These are phyloP conservation scores for Euphorbia lathyris DNA, from an alignment of 345 rosid species.

Conservation along the genomic window DNA sequence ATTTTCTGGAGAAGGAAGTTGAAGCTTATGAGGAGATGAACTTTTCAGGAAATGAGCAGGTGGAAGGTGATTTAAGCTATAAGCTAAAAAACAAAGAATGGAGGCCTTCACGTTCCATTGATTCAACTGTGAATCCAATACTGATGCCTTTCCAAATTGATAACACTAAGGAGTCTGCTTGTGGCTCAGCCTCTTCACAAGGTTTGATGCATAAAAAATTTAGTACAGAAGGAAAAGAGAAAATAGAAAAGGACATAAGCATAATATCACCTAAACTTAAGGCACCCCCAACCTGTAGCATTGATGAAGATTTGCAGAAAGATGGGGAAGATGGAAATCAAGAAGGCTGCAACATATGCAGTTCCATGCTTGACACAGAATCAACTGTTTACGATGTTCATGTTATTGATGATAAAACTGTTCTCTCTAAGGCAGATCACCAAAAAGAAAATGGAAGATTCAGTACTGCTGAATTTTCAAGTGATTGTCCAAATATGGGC, in stretches of 20 bases:
- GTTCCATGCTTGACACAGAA: slow-evolving; percentile 30
- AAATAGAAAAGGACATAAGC: slow-evolving; percentile 10
- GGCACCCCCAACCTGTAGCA: slow-evolving; percentile 6
- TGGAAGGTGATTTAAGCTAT: slow-evolving; percentile 10
- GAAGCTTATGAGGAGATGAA: slow-evolving; percentile 22
- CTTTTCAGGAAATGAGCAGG: slow-evolving; percentile 10
- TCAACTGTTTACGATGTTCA: slow-evolving; percentile 42
- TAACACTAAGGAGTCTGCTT: slow-evolving; percentile 15
- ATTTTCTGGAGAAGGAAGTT: slow-evolving; percentile 28
- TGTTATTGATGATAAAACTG: slow-evolving; percentile 23
- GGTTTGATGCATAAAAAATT: neutral
- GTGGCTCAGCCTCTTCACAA: slow-evolving; percentile 9
- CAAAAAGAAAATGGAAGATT: slow-evolving; percentile 6
- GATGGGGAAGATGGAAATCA: slow-evolving; percentile 9
- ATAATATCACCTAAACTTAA: slow-evolving; percentile 19
- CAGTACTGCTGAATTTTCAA: slow-evolving; percentile 7
- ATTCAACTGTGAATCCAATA: slow-evolving; percentile 22
- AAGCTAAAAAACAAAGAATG: slow-evolving; percentile 14
- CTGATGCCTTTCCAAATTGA: slow-evolving; percentile 14
- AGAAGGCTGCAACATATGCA: neutral
- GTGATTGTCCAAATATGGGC: slow-evolving; percentile 22
- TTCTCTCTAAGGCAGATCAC: slow-evolving; percentile 8
- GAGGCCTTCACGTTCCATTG: slow-evolving; percentile 14
- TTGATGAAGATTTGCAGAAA: slow-evolving; percentile 7
- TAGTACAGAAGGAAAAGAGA: slow-evolving; percentile 5